These are phyloP conservation scores for Lenwebbia sp. DNA, from an alignment of 345 rosid species.

Conservation along the genomic window DNA sequence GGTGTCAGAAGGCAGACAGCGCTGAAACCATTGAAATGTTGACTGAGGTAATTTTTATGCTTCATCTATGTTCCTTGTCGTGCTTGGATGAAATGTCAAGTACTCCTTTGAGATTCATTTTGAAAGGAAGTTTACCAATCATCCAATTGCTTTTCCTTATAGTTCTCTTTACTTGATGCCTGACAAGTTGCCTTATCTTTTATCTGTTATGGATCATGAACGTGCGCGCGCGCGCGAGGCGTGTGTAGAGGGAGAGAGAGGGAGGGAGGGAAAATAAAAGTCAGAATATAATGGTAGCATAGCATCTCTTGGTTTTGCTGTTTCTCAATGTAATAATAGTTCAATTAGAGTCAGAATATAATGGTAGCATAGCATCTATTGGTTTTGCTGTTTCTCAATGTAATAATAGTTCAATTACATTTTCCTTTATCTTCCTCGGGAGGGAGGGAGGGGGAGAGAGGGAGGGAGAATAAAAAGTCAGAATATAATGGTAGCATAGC, in stretches of 20 bases:
- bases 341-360: background rate
- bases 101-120: background rate
- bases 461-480: background rate
- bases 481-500: background rate
- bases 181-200: background rate
- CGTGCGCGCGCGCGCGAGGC: too few species aligned
- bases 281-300: too few species aligned
- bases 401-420: background rate
- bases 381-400: background rate
- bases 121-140: background rate
- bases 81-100: background rate
- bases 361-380: background rate
- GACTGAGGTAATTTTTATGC: conserved; percentile 51
- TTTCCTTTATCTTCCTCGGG: background rate
- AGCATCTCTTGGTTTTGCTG: too few species aligned
- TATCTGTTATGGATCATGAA: background rate
- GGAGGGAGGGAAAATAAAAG: too few species aligned
- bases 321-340: too few species aligned
- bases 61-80: background rate
- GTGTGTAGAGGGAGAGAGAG: too few species aligned
- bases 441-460: too few species aligned
- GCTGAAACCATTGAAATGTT: conserved; percentile 85
- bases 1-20: conserved; percentile 51
- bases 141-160: background rate
- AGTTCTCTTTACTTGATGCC: background rate